Conservation (phyloP, 768 basidiomycete genomes). For the Podaxis mareebaensis region DNA sequence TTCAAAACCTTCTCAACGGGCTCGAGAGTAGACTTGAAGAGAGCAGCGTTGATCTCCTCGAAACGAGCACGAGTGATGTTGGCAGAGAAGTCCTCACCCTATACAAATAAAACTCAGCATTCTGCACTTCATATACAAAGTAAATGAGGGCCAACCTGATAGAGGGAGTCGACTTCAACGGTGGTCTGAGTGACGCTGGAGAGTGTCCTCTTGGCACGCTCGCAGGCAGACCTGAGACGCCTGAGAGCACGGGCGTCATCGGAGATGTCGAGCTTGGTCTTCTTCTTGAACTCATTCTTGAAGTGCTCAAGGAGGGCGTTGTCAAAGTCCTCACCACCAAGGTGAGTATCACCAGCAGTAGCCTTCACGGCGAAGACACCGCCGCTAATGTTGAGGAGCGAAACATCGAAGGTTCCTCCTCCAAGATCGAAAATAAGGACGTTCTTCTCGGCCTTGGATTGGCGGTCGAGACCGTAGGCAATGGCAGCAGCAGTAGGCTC, state of each 20-base stretch:
- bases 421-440: conserved; percentile 99
- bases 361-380: conserved; percentile 99
- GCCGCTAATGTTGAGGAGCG: conserved; percentile 94
- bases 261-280: conserved; percentile 96
- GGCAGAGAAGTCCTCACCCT: conserved; percentile 98
- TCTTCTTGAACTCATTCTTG: conserved; percentile 99
- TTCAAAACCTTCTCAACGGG: conserved; percentile 99
- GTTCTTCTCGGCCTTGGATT: conserved; percentile 93
- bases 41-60: conserved; percentile 95
- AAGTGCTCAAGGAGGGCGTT: conserved; percentile 98
- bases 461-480: conserved; percentile 96
- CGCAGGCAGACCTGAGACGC: conserved; percentile 95
- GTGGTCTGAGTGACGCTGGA: conserved; percentile 99
- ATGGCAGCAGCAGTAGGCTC: conserved; percentile 99
- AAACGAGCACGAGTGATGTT: conserved; percentile 99
- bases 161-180: conserved; percentile 98
- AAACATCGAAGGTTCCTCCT: conserved; percentile 99
- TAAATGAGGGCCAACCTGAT: conserved; percentile 58
- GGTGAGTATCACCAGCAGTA: conserved; percentile 98
- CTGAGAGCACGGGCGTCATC: conserved; percentile 96
- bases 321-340: conserved; percentile 99
- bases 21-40: conserved; percentile 97
- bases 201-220: conserved; percentile 98
- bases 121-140: conserved; percentile 1
- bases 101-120: neutral